These are phyloP conservation scores for Russula abietina DNA, from an alignment of 768 basidiomycete species.

Conservation along the genomic window DNA sequence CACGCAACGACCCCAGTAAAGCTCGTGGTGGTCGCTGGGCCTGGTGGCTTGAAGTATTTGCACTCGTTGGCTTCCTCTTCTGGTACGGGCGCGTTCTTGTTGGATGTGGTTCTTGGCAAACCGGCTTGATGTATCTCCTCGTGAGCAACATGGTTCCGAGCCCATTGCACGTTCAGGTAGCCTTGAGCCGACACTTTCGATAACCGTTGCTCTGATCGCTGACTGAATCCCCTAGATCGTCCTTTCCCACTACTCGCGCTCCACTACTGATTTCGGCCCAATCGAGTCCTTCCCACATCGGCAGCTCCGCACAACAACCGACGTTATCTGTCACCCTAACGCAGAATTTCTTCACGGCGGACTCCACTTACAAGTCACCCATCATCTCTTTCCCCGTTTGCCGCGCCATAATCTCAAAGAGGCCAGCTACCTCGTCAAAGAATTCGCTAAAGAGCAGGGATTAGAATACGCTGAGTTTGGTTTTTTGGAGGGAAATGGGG, in stretches of 20 bases:
- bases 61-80: conserved; percentile 77
- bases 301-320: conserved; percentile 95
- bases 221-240: conserved; percentile 58
- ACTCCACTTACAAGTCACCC: conserved; percentile 95
- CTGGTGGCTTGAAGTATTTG: conserved; percentile 68
- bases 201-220: neutral
- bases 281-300: conserved; percentile 88
- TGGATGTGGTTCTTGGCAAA: conserved; percentile 67
- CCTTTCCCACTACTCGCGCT: conserved; percentile 94
- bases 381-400: conserved; percentile 92
- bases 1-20: conserved; percentile 56
- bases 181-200: conserved; percentile 24
- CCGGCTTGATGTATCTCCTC: conserved; percentile 64
- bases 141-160: conserved; percentile 83
- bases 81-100: conserved; percentile 77
- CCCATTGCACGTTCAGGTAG: conserved; percentile 90
- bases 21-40: conserved; percentile 70
- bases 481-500: conserved; percentile 77
- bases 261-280: conserved; percentile 86
- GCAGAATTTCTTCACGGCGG: conserved; percentile 93
- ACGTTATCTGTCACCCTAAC: conserved; percentile 80
- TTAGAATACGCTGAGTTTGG: conserved; percentile 88
- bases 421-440: conserved; percentile 79
- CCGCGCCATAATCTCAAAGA: conserved; percentile 87
- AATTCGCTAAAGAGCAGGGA: conserved; percentile 80